Evolutionary conservation across 306 rosid genomes (phyloP).

Genomic region (Cicer cuneatum): DNA sequence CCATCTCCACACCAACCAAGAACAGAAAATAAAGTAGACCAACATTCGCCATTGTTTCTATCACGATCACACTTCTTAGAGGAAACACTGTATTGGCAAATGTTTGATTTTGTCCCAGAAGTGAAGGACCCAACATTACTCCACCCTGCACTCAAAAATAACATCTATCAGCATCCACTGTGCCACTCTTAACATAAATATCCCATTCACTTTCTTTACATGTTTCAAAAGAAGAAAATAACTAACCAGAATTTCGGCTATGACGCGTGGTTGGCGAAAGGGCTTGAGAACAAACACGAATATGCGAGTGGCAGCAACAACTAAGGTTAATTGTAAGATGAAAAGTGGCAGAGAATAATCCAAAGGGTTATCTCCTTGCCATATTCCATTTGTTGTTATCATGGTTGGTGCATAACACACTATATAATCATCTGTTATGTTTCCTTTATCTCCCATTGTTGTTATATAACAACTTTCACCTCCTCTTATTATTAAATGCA

Average conservation of each 20-base stretch:
- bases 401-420: constrained; percentile 86
- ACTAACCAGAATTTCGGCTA: constrained; percentile 82
- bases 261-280: constrained; percentile 92
- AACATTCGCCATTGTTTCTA: constrained; percentile 88
- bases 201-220: too few species aligned
- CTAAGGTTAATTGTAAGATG: constrained; percentile 76
- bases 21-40: constrained; percentile 86
- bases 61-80: constrained; percentile 81
- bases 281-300: constrained; percentile 81
- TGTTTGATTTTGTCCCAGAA: constrained; percentile 56
- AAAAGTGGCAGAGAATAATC: constrained; percentile 94
- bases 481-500: constrained; percentile 23
- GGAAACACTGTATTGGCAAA: constrained; percentile 70
- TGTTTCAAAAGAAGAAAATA: constrained; percentile 17
- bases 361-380: constrained; percentile 97
- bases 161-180: neutral
- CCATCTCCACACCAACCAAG: constrained; percentile 89
- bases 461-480: constrained; percentile 23
- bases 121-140: constrained; percentile 82
- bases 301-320: constrained; percentile 68
- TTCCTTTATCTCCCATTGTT: constrained; percentile 34
- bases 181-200: too few species aligned
- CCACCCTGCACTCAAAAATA: constrained; percentile 66
- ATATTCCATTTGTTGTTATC: constrained; percentile 92
- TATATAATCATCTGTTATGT: constrained; percentile 47